Conservation (phyloP, 2,329 filamentous ascomycete genomes). For the Tolypocladium ovalisporum region DNA sequence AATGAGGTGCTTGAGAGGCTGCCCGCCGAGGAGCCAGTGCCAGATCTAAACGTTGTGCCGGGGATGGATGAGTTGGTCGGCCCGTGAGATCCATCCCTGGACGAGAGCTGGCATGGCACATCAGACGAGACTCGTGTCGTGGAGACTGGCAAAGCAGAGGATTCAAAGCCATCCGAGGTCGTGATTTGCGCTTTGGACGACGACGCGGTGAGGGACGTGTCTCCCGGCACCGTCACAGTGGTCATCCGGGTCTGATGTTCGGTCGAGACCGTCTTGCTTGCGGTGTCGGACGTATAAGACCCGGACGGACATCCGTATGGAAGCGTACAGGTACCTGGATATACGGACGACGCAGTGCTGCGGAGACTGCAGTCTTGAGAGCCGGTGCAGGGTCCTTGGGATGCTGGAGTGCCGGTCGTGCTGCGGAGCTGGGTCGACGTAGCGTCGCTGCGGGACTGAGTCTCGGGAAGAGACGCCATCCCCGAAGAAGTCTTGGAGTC, state of each 20-base stretch:
- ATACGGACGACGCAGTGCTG: not conserved
- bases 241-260: not conserved
- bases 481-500: not conserved
- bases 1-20: no score
- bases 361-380: not conserved
- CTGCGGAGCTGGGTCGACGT: not conserved
- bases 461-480: not conserved
- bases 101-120: not conserved
- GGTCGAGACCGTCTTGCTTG: not conserved
- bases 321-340: not conserved
- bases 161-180: not conserved
- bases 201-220: not conserved
- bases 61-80: not conserved
- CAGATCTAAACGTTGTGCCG: not conserved
- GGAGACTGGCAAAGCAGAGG: not conserved
- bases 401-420: not conserved
- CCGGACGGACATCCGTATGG: not conserved
- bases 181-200: not conserved
- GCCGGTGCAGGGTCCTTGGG: not conserved
- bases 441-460: not conserved
- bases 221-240: not conserved
- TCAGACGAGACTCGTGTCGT: not conserved
- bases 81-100: not conserved
- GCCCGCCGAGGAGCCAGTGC: not conserved
- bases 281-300: not conserved